Base-by-base conservation (phyloP, 2,329 filamentous ascomycete species). In the Neocucurbitaria cava region DNA sequence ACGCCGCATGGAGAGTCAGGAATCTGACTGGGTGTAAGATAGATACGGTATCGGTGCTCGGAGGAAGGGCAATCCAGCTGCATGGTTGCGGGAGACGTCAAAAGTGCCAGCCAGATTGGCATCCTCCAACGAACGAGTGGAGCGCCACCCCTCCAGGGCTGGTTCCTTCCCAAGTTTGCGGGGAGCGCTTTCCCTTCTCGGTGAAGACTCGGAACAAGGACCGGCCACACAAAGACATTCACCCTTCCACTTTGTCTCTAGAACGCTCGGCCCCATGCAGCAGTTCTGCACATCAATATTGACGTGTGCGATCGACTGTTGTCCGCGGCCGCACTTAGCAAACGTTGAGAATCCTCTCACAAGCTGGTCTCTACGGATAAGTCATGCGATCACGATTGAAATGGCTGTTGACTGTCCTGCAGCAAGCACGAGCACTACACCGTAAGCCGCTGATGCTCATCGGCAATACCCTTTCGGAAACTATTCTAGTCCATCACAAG, bases 1-100 rank as follows among this genome's bases (percentile, higher is more conserved):
- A 36, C 26, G 24, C 24, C 17, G 18, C 40, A 28, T 10, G 9
- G 30, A 23, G 48, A 36, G 21, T 38, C 48, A 44, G 39, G 5
- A 23, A 39, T 43, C 40, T 46, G 35, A 40, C 17, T 33, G 9
- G 24, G 28, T 18, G 43, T 35, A 31, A 28, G 24, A 53, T 33
- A n/a, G n/a, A n/a, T n/a, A n/a, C n/a, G n/a, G n/a, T n/a, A 50
- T 59, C 60, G 60, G 58, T 40, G 53, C 46, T 64, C 55, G 56
- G 61, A 57, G 53, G 35, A 57, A 57, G 43, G 58, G 56, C 49
- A 39, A 42, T 26, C 42, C 54, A 50, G 21, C 38, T 15, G 13
- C 36, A 6, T 40, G 46, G 48, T 36, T 8, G 49, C 39, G 49
- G 38, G 41, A 42, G n/a, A 50, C 30, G 53, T 46, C 40, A 40